Percentiles rank a stretch among this genome's conserved stretches.
phyloP scores from a whole-genome alignment of 441 rosid species.

The Erysimum pusillum region DNA sequence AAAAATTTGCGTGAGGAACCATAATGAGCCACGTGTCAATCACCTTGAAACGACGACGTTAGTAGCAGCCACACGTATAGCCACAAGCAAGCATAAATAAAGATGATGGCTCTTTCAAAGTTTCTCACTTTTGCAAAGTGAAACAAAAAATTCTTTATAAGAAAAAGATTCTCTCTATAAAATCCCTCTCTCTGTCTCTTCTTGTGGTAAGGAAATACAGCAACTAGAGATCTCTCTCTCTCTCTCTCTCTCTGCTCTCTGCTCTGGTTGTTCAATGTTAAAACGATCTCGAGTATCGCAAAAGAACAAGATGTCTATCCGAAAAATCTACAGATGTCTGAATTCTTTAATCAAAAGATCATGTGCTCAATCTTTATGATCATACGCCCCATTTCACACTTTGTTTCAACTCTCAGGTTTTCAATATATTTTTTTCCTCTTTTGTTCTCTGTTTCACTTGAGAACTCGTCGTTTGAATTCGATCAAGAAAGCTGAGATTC shows the following conservation, averaged over 20 bases:
- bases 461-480: conserved; percentile 12
- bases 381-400: conserved; percentile 27
- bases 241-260: neutral
- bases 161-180: conserved; percentile 1
- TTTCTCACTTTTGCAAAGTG: conserved; percentile 42
- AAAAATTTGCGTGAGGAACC: neutral
- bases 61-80: conserved; percentile 16
- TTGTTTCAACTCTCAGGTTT: conserved; percentile 36
- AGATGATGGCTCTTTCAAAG: conserved; percentile 31
- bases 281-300: conserved; percentile 14
- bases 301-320: conserved; percentile 45
- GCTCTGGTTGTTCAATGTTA: conserved; percentile 21
- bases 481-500: conserved; percentile 5
- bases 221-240: conserved; percentile 2
- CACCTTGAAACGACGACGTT: neutral
- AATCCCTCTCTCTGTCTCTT: neutral
- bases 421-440: neutral
- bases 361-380: conserved; percentile 44
- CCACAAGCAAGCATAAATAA: conserved; percentile 44
- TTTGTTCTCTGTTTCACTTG: conserved; percentile 32
- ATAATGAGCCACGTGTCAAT: conserved; percentile 11
- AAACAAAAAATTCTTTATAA: neutral
- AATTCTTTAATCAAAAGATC: conserved; percentile 50
- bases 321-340: conserved; percentile 40
- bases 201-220: conserved; percentile 32